These are phyloP conservation scores for Talaromyces sp. DNA, from an alignment of 2,329 filamentous ascomycete species.

Conservation along the genomic window DNA sequence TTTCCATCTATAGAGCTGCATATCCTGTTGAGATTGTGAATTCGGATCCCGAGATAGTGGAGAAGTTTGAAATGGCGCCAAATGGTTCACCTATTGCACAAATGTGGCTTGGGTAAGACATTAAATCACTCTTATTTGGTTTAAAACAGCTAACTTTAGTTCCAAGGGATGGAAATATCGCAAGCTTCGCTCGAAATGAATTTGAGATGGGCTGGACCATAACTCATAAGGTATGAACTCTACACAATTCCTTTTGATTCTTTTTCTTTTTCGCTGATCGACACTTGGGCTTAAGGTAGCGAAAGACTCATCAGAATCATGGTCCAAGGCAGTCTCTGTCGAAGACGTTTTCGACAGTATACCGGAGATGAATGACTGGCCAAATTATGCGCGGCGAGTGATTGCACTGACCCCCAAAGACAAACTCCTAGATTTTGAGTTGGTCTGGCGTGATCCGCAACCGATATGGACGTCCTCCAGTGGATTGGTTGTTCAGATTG, in stretches of 20 bases:
- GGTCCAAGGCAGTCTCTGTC: constrained; percentile 11
- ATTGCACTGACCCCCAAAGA: constrained; percentile 12
- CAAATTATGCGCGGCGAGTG: constrained; percentile 8
- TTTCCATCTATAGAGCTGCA: constrained; percentile 18
- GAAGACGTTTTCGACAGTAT: constrained; percentile 12
- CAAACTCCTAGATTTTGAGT: constrained; percentile 9
- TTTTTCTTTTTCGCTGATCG: background rate
- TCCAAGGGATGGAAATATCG: background rate
- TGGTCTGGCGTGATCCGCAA: constrained; percentile 10
- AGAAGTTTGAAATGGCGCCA: constrained; percentile 1
- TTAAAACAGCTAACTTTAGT: background rate
- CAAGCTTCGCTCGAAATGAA: background rate
- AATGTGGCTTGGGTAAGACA: constrained; percentile 2
- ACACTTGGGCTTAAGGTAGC: background rate
- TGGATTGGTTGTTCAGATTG: constrained; percentile 6
- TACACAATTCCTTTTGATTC: background rate
- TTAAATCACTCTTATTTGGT: too few species aligned
- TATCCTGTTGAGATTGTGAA: constrained; percentile 12
- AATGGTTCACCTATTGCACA: constrained; percentile 1
- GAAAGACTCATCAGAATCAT: constrained; percentile 10
- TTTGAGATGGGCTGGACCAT: constrained; percentile 3
- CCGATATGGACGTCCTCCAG: constrained; percentile 16
- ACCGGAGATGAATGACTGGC: constrained; percentile 13
- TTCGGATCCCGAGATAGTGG: constrained; percentile 1
- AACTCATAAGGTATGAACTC: constrained; percentile 2